Percentiles rank a stretch among this genome's conserved stretches.
Evolutionary conservation across 2,329 filamentous ascomycete genomes (phyloP).

Genomic region (Aspergillus sp.): DNA sequence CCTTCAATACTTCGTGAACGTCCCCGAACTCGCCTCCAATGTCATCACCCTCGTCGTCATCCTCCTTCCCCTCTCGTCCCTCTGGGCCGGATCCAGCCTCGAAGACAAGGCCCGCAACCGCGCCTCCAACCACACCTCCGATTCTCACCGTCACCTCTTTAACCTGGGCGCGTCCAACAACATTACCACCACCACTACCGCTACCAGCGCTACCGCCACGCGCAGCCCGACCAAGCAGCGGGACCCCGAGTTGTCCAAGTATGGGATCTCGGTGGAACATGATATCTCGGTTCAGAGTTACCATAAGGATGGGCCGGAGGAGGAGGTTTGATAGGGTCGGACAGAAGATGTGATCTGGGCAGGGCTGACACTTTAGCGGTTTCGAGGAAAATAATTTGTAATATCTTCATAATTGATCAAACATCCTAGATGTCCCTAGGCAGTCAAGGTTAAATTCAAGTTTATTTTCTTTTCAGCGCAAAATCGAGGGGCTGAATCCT

Average conservation of each 20-base stretch:
- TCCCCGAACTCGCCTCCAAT: constrained; percentile 48
- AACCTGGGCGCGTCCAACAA: constrained; percentile 5
- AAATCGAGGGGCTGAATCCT: too few relatives aligned
- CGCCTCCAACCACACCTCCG: constrained; percentile 4
- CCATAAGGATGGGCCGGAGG: constrained; percentile 4
- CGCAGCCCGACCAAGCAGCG: constrained; percentile 11
- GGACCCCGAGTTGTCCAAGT: constrained; percentile 10
- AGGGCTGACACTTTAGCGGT: not conserved
- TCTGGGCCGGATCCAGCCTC: constrained; percentile 51
- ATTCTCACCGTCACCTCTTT: constrained; percentile 13
- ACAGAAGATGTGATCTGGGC: not conserved
- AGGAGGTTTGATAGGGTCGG: not conserved
- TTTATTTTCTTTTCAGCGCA: too few relatives aligned
- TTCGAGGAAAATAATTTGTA: too few relatives aligned
- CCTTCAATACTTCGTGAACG: constrained; percentile 45
- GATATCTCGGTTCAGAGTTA: constrained; percentile 20
- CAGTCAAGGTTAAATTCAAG: not conserved
- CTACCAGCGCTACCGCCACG: constrained; percentile 13
- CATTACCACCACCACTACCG: constrained; percentile 1
- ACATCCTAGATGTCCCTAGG: too few relatives aligned
- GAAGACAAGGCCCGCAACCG: constrained; percentile 9
- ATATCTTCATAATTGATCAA: too few relatives aligned
- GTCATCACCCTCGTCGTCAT: constrained; percentile 53
- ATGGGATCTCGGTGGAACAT: constrained; percentile 23
- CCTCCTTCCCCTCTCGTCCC: constrained; percentile 56